A percentile compares a stretch with the other conserved stretches of the same genome.
phyloP scores from a whole-genome alignment of 257 asterid genomes.

The Nicotiana undulata region DNA sequence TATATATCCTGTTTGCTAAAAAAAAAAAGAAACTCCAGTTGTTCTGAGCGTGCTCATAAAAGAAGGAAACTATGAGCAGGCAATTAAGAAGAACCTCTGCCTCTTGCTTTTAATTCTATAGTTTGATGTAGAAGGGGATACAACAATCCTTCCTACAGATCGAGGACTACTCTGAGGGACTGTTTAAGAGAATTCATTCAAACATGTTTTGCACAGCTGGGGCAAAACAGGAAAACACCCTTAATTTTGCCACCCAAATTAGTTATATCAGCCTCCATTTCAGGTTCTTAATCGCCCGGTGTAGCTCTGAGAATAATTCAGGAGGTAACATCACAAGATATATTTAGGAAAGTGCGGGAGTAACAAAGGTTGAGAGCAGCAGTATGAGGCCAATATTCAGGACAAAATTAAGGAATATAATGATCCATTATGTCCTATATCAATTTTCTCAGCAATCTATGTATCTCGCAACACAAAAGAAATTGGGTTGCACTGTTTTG shows the following conservation, averaged over 20 bases:
- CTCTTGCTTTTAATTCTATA: slow-evolving; percentile 63
- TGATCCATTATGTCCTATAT: too few relatives aligned
- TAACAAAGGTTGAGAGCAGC: too few relatives aligned
- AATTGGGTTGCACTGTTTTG: too few relatives aligned
- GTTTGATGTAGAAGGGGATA: slow-evolving; percentile 23
- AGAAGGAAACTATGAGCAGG: slow-evolving; percentile 16
- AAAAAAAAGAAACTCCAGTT: too few relatives aligned
- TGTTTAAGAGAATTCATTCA: slow-evolving; percentile 28
- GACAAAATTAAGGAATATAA: too few relatives aligned
- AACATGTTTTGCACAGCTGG: background rate
- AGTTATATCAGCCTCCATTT: slow-evolving; percentile 47
- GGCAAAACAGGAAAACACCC: slow-evolving; percentile 37
- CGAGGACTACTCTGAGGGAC: slow-evolving; percentile 42
- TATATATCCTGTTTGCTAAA: too few relatives aligned
- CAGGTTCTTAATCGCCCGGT: slow-evolving; percentile 38
- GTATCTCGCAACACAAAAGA: too few relatives aligned
- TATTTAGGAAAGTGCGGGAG: too few relatives aligned
- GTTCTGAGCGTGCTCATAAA: background rate
- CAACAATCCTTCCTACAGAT: too few relatives aligned
- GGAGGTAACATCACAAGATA: too few relatives aligned
- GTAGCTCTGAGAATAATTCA: slow-evolving; percentile 56
- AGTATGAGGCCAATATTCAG: too few relatives aligned
- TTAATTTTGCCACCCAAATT: slow-evolving; percentile 68
- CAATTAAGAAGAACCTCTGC: slow-evolving; percentile 74
- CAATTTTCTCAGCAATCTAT: too few relatives aligned